Conservation (phyloP, 2,329 filamentous ascomycete species). For the Trichophyton simii region DNA sequence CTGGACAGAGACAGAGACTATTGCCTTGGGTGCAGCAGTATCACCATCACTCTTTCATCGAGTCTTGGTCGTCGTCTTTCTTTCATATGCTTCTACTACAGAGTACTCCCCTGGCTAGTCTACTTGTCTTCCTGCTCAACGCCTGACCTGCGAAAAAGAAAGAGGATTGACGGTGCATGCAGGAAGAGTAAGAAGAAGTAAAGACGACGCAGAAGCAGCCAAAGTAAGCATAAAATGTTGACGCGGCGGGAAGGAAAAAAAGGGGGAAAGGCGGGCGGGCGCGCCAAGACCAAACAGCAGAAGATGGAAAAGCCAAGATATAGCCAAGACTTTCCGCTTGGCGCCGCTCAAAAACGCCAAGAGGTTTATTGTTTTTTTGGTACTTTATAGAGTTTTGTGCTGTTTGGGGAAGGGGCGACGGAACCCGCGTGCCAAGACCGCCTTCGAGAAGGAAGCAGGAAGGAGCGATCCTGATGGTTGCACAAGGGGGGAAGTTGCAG, state of each 20-base stretch:
- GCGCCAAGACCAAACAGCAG: neutral
- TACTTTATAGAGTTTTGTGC: too few species aligned
- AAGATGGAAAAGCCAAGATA: neutral
- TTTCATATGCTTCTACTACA: neutral
- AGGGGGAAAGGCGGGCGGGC: neutral
- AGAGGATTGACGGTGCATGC: neutral
- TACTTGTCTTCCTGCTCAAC: too few species aligned
- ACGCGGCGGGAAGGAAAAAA: neutral
- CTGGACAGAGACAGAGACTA: too few species aligned
- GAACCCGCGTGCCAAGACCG: neutral
- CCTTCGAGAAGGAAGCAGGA: neutral
- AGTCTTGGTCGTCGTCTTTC: neutral
- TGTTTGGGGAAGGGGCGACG: neutral
- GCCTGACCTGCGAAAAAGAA: neutral
- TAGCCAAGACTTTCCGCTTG: neutral
- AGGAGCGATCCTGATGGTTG: neutral
- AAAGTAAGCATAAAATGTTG: too few species aligned
- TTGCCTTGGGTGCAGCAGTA: too few species aligned
- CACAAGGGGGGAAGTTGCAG: neutral
- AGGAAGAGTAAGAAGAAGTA: neutral
- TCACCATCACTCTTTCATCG: too few species aligned
- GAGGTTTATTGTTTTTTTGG: neutral
- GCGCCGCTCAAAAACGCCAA: neutral
- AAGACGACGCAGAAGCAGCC: neutral
- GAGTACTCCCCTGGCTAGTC: too few species aligned